Evolutionary conservation across 2,329 filamentous ascomycete genomes (phyloP).

Genomic region (Colletotrichum trifolii): DNA sequence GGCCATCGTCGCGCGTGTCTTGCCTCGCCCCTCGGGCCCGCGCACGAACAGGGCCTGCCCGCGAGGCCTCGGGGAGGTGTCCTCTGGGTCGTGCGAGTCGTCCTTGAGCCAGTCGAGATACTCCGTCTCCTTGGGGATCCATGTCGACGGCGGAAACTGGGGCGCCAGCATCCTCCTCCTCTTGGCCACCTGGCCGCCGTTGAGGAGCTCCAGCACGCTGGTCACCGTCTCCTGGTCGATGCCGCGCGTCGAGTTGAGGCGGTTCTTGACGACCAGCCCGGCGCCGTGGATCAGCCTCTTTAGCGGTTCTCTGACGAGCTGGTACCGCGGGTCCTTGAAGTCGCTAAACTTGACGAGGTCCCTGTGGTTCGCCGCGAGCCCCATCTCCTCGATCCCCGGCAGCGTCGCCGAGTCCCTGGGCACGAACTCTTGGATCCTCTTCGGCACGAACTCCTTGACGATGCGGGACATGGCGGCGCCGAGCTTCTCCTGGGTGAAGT

Average conservation of each 20-base stretch:
- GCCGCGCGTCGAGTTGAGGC: slow-evolving; percentile 49
- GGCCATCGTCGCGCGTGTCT: slow-evolving; percentile 53
- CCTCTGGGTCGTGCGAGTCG: background rate
- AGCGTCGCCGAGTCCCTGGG: slow-evolving; percentile 53
- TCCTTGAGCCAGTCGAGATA: slow-evolving; percentile 50
- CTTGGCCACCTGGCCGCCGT: slow-evolving; percentile 47
- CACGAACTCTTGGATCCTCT: slow-evolving; percentile 51
- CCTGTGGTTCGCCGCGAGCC: slow-evolving; percentile 50
- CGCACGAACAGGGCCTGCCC: slow-evolving; percentile 53
- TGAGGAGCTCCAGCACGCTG: slow-evolving; percentile 46
- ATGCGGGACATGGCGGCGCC: slow-evolving; percentile 47
- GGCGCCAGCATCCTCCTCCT: slow-evolving; percentile 47
- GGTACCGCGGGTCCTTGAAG: slow-evolving; percentile 50
- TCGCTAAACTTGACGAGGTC: slow-evolving; percentile 56
- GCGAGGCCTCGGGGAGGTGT: slow-evolving; percentile 12
- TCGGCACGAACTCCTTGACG: slow-evolving; percentile 45
- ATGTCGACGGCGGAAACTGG: slow-evolving; percentile 48
- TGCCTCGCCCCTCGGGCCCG: slow-evolving; percentile 54
- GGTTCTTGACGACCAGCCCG: slow-evolving; percentile 48
- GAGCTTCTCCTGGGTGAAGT: slow-evolving; percentile 41
- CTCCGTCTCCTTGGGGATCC: slow-evolving; percentile 51
- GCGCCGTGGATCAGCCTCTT: slow-evolving; percentile 52
- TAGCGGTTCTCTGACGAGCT: slow-evolving; percentile 50
- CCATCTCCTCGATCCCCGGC: slow-evolving; percentile 48
- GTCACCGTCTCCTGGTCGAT: slow-evolving; percentile 48